These are phyloP conservation scores for Castanea mollissima DNA, from an alignment of 306 rosid genomes.

Conservation along the genomic window DNA sequence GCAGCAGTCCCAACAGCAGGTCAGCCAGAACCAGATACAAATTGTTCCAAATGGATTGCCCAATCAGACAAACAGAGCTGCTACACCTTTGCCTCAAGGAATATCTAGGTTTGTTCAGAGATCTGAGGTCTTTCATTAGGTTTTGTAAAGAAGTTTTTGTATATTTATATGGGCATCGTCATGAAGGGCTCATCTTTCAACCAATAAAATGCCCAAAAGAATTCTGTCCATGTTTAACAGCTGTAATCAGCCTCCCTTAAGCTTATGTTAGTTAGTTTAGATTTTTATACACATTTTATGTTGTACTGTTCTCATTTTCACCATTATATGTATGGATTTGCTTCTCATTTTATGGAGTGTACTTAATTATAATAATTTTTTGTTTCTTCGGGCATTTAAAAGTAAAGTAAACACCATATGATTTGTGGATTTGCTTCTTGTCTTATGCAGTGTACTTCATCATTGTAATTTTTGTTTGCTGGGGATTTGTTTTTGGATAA, in stretches of 20 bases:
- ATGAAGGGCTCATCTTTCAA: conserved; percentile 28
- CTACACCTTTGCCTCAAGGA: conserved; percentile 91
- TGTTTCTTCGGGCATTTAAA: not conserved
- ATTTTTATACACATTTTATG: conserved; percentile 24
- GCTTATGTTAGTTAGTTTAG: conserved; percentile 20
- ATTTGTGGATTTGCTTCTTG: not conserved
- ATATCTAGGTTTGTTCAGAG: conserved; percentile 97
- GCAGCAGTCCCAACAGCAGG: conserved; percentile 73
- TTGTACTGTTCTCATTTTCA: conserved; percentile 27
- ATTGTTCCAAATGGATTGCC: conserved; percentile 64
- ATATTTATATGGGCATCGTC: conserved; percentile 37
- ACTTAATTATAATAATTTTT: conserved; percentile 5
- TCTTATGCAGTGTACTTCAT: not conserved
- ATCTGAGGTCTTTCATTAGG: conserved; percentile 62
- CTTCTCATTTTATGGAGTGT: not conserved
- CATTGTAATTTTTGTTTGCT: not conserved
- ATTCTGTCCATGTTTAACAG: conserved; percentile 18
- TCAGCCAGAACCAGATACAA: conserved; percentile 59
- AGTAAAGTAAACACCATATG: not conserved
- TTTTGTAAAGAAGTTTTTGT: conserved; percentile 37
- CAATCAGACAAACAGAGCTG: conserved; percentile 65
- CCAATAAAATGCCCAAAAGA: conserved; percentile 26
- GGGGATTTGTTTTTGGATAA: not conserved
- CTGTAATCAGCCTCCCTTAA: conserved; percentile 36
- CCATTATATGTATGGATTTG: conserved; percentile 17